Conservation (phyloP, 1,284 basidiomycete genomes). For the Cutaneotrichosporon sp. region DNA sequence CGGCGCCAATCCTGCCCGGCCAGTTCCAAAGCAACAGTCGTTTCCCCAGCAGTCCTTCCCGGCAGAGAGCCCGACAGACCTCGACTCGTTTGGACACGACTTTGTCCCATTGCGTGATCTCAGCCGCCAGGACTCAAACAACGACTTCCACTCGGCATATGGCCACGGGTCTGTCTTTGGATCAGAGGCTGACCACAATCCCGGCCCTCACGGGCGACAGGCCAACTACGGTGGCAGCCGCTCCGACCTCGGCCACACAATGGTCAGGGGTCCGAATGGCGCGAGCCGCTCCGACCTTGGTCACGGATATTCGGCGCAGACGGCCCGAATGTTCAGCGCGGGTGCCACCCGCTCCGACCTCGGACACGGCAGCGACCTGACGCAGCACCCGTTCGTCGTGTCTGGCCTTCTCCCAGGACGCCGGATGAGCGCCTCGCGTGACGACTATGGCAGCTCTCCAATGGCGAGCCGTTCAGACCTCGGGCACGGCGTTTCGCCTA, state of each 20-base stretch:
- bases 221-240: neutral
- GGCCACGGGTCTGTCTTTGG: conserved; percentile 9
- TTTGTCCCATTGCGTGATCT: neutral
- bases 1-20: neutral
- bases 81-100: neutral
- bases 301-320: conserved; percentile 2
- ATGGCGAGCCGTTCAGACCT: neutral
- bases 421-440: neutral
- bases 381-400: neutral
- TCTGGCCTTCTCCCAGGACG: neutral
- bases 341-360: conserved; percentile 1
- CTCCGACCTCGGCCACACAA: conserved; percentile 2
- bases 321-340: neutral
- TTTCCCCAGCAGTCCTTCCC: neutral
- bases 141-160: conserved; percentile 11
- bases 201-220: neutral
- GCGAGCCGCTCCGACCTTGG: conserved; percentile 4
- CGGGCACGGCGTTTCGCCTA: neutral
- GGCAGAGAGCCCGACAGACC: conserved; percentile 5
- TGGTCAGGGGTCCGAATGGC: neutral
- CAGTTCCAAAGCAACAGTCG: neutral
- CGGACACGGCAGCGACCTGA: neutral
- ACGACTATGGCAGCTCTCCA: neutral
- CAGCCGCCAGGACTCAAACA: conserved; percentile 1
- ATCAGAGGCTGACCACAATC: neutral